These are phyloP conservation scores for Candida sp. DNA, from an alignment of 1,139 yeast species.

Conservation along the genomic window DNA sequence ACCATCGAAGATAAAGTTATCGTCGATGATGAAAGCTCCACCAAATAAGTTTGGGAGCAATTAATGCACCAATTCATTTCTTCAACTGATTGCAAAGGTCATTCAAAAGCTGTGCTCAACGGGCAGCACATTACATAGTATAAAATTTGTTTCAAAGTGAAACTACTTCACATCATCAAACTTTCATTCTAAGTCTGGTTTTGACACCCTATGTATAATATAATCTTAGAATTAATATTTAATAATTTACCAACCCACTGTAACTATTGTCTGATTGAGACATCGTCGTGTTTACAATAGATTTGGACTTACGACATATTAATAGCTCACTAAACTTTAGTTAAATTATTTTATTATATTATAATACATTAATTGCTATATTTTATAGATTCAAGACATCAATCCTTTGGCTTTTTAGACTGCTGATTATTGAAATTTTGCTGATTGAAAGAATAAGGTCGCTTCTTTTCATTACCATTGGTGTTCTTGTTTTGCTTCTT, in stretches of 20 bases:
- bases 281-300: too few species aligned
- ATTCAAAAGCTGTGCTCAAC: neutral
- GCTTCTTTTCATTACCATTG: slow-evolving; percentile 11
- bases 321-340: too few species aligned
- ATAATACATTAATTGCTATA: neutral
- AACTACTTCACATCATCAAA: too few species aligned
- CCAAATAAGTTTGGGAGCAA: neutral
- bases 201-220: too few species aligned
- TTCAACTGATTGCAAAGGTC: neutral
- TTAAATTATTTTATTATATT: neutral
- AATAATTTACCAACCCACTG: too few species aligned
- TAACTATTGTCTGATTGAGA: too few species aligned
- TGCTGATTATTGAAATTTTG: slow-evolving; percentile 8
- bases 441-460: slow-evolving; percentile 11
- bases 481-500: slow-evolving; percentile 7
- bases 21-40: neutral
- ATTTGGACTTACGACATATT: too few species aligned
- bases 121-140: neutral
- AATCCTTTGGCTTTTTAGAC: slow-evolving; percentile 15
- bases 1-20: neutral
- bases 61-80: neutral
- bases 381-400: too few species aligned
- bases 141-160: too few species aligned
- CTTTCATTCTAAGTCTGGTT: too few species aligned
- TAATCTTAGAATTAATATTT: too few species aligned